Percentiles rank a stretch among this genome's conserved stretches.
These are phyloP conservation scores for Verticillium nonalfalfae DNA, from an alignment of 2,329 filamentous ascomycete genomes.

Conservation along the genomic window DNA sequence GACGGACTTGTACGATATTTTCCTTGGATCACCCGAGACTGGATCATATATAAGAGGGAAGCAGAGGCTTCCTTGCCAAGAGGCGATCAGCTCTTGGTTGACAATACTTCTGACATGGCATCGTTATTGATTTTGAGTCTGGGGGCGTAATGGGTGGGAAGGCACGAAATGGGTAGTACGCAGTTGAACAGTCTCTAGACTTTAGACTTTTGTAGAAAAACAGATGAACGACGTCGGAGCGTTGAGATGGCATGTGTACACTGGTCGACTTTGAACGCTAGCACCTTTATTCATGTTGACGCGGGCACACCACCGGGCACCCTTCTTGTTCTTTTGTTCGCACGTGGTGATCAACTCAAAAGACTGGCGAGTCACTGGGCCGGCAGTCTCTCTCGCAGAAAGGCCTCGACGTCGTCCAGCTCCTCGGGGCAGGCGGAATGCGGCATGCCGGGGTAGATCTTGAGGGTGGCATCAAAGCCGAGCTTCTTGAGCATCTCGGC, in stretches of 20 bases:
- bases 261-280: background rate
- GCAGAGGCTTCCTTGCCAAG: background rate
- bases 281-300: background rate
- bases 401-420: constrained; percentile 71
- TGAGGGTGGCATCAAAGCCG: constrained; percentile 70
- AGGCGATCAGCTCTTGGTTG: background rate
- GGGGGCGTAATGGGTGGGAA: background rate
- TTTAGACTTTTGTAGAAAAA: background rate
- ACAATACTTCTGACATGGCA: background rate
- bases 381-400: constrained; percentile 40
- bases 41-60: background rate
- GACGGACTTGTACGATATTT: constrained; percentile 1
- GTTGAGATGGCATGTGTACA: background rate
- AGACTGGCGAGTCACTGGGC: constrained; percentile 11
- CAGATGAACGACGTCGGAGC: background rate
- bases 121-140: background rate
- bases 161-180: background rate
- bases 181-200: background rate
- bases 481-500: constrained; percentile 59
- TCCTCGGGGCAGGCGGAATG: constrained; percentile 76
- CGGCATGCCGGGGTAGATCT: constrained; percentile 65
- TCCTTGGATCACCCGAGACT: background rate
- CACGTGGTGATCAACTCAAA: background rate
- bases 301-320: background rate
- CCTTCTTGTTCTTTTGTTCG: background rate